phyloP scores from a whole-genome alignment of 805 yeast genomes.

The Metschnikowia colocasiae region DNA sequence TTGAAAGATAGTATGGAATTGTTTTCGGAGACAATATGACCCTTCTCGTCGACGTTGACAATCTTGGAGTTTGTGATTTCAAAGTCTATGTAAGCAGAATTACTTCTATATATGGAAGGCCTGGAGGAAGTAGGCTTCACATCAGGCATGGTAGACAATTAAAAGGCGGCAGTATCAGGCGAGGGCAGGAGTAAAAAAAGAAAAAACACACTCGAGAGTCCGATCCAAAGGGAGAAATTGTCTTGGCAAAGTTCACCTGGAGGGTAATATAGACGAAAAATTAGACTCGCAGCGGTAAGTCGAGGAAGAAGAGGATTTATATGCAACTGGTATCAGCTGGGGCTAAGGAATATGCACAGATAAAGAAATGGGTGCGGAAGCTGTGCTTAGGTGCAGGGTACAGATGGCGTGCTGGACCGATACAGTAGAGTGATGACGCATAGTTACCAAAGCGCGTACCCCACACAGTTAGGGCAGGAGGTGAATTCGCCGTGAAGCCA shows the following conservation, averaged over 20 bases:
- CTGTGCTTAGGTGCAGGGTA: background rate
- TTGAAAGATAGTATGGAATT: constrained; percentile 15
- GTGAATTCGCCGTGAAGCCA: background rate
- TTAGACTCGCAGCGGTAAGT: background rate
- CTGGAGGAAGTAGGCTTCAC: constrained; percentile 13
- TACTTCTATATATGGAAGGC: constrained; percentile 17
- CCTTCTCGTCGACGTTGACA: constrained; percentile 20
- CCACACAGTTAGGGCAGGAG: background rate
- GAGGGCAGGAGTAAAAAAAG: too few species aligned
- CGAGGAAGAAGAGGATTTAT: constrained; percentile 1
- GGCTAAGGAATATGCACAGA: background rate
- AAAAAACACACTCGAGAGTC: background rate
- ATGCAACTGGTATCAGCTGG: constrained; percentile 3
- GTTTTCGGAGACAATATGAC: constrained; percentile 14
- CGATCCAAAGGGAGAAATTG: background rate
- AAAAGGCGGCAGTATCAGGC: background rate
- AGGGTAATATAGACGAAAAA: background rate
- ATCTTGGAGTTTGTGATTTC: constrained; percentile 18
- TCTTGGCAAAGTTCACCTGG: background rate
- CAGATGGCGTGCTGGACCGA: constrained; percentile 1
- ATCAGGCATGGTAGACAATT: constrained; percentile 9
- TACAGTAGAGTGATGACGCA: background rate
- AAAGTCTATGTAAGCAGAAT: constrained; percentile 15
- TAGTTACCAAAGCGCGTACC: constrained; percentile 1
- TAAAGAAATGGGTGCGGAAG: constrained; percentile 4